These are phyloP conservation scores for Fusarium decemcellulare DNA, from an alignment of 2,329 filamentous ascomycete genomes.

Conservation along the genomic window DNA sequence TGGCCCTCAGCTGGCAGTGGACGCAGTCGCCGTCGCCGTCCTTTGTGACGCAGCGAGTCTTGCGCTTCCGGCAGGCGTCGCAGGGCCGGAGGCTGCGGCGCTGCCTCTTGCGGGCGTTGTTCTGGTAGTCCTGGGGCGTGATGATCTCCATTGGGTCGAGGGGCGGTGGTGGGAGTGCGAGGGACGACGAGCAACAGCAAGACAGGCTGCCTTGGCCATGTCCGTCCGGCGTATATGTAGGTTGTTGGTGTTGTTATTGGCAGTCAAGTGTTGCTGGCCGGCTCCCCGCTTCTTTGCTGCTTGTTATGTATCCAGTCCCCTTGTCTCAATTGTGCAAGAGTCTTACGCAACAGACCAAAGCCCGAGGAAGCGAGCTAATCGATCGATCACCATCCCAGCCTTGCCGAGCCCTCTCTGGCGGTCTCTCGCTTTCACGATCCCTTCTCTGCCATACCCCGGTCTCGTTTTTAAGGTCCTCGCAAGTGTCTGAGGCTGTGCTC, in stretches of 20 bases:
- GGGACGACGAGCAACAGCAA: too few species aligned
- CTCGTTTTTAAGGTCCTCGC: constrained; percentile 21
- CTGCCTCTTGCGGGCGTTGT: constrained; percentile 47
- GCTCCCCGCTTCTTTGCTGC: too few species aligned
- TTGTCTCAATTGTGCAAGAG: too few species aligned
- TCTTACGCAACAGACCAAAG: too few species aligned
- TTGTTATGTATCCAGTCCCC: too few species aligned
- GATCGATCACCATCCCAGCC: too few species aligned
- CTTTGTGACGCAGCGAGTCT: constrained; percentile 51
- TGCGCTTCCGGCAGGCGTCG: constrained; percentile 52
- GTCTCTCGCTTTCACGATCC: background rate
- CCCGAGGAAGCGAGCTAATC: too few species aligned
- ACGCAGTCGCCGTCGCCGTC: constrained; percentile 48
- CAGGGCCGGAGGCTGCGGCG: constrained; percentile 49
- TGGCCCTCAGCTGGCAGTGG: constrained; percentile 47
- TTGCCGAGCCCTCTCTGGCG: background rate
- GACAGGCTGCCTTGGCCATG: constrained; percentile 19
- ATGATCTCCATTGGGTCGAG: constrained; percentile 49
- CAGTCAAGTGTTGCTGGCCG: too few species aligned
- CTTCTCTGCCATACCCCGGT: background rate
- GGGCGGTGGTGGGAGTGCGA: constrained; percentile 16
- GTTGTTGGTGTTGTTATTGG: too few species aligned
- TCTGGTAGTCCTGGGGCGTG: constrained; percentile 51
- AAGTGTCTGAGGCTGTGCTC: constrained; percentile 28
- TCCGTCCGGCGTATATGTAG: constrained; percentile 9